Percentiles rank a stretch among this genome's conserved stretches.
Conservation (phyloP, 2,329 filamentous ascomycete genomes). For the Penicillium sp. region DNA sequence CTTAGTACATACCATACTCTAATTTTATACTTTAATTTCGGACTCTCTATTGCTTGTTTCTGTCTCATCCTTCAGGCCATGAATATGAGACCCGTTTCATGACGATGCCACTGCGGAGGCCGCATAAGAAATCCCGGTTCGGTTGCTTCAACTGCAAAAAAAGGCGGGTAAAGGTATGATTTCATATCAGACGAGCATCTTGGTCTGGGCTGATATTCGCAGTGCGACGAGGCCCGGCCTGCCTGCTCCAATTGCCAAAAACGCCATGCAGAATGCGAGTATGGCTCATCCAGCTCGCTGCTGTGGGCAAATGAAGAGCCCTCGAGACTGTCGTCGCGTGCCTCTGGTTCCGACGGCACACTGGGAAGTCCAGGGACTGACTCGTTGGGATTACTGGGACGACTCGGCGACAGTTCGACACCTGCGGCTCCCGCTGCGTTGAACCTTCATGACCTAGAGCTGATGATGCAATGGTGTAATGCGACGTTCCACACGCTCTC, state of each 20-base stretch:
- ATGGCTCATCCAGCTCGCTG: constrained; percentile 28
- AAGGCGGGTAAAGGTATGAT: constrained; percentile 32
- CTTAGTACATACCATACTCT: not conserved
- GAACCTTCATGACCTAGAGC: constrained; percentile 44
- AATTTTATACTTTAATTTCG: not conserved
- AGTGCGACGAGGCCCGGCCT: constrained; percentile 34
- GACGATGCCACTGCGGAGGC: constrained; percentile 33
- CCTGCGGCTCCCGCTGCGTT: constrained; percentile 27
- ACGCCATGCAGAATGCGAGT: constrained; percentile 31
- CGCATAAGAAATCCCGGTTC: constrained; percentile 35
- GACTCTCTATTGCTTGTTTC: not conserved
- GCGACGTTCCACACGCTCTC: constrained; percentile 30
- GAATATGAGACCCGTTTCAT: constrained; percentile 11
- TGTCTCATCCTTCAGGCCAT: not conserved
- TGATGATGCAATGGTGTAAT: constrained; percentile 40
- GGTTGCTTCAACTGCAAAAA: constrained; percentile 35
- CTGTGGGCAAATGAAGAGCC: constrained; percentile 32
- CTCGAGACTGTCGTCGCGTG: constrained; percentile 12
- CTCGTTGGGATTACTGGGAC: constrained; percentile 24
- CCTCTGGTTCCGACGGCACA: constrained; percentile 18
- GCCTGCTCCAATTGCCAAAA: constrained; percentile 32
- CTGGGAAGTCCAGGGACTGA: constrained; percentile 12
- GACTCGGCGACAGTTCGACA: constrained; percentile 13
- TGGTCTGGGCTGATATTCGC: not conserved
- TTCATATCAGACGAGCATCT: not conserved